These are phyloP conservation scores for Thelonectria discophora DNA, from an alignment of 2,329 filamentous ascomycete species.

Conservation along the genomic window DNA sequence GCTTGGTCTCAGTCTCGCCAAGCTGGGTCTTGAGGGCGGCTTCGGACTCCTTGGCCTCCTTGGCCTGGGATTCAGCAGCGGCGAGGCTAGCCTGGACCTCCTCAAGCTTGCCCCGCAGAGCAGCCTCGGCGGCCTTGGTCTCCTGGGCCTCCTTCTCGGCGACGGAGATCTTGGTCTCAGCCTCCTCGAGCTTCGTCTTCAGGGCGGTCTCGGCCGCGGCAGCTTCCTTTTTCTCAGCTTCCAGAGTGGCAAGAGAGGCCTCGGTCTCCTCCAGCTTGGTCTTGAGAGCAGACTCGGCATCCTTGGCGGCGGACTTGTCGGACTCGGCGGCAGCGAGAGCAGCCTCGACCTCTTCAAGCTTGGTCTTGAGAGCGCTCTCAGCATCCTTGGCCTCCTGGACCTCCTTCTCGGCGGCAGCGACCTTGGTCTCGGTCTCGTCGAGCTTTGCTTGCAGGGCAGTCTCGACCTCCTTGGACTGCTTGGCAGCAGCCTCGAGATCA, in stretches of 20 bases:
- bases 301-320: constrained; percentile 27
- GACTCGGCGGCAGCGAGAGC: constrained; percentile 30
- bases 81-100: constrained; percentile 19
- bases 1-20: constrained; percentile 20
- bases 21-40: constrained; percentile 26
- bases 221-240: constrained; percentile 24
- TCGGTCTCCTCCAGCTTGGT: constrained; percentile 35
- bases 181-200: constrained; percentile 31
- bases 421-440: constrained; percentile 21
- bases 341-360: constrained; percentile 26
- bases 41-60: constrained; percentile 26
- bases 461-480: constrained; percentile 31
- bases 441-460: constrained; percentile 31
- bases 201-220: constrained; percentile 34
- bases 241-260: constrained; percentile 24
- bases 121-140: constrained; percentile 18
- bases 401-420: constrained; percentile 19
- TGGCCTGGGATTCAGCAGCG: constrained; percentile 18
- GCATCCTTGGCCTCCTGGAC: constrained; percentile 16
- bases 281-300: constrained; percentile 32
- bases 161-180: constrained; percentile 17
- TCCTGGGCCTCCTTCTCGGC: constrained; percentile 19
- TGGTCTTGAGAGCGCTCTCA: constrained; percentile 23
- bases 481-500: constrained; percentile 25
- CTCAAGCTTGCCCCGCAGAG: constrained; percentile 23